phyloP scores from a whole-genome alignment of 192 early-diverging fungal species.

The Entomortierella chlamydospora region DNA sequence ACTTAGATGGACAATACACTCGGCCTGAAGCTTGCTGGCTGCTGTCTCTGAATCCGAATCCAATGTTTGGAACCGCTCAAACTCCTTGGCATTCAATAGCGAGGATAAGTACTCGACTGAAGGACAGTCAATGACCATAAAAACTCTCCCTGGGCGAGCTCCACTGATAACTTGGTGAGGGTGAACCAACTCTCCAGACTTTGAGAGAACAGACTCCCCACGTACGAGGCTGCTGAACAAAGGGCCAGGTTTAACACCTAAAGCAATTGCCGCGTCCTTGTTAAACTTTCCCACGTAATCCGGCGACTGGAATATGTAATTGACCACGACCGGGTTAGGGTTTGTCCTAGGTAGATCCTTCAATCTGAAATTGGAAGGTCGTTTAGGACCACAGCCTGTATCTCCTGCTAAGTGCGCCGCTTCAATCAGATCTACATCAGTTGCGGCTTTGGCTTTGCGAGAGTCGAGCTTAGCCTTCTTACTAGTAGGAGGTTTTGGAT shows the following conservation, averaged over 20 bases:
- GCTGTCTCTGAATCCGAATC: conserved; percentile 9
- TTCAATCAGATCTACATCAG: conserved; percentile 28
- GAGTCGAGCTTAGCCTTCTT: conserved; percentile 30
- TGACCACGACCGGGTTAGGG: conserved; percentile 64
- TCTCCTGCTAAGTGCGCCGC: background rate
- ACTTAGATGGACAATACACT: conserved; percentile 76
- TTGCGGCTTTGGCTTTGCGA: conserved; percentile 12
- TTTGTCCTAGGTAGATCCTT: conserved; percentile 58
- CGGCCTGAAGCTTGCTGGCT: conserved; percentile 29
- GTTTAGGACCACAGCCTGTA: background rate
- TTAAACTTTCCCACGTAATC: conserved; percentile 86
- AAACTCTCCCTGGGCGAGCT: conserved; percentile 69
- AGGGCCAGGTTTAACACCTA: conserved; percentile 78
- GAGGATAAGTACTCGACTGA: conserved; percentile 62
- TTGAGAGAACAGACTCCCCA: conserved; percentile 68
- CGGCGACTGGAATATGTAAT: conserved; percentile 83
- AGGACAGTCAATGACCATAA: conserved; percentile 80
- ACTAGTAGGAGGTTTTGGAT: background rate
- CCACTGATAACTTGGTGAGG: conserved; percentile 77
- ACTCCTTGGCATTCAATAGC: conserved; percentile 57
- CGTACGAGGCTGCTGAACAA: conserved; percentile 67
- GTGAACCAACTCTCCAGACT: conserved; percentile 75
- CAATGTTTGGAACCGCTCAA: conserved; percentile 54
- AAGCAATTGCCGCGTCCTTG: conserved; percentile 66
- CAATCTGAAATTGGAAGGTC: background rate